A percentile compares a stretch with the other conserved stretches of the same genome.
These are phyloP conservation scores for Zychaea mexicana DNA, from an alignment of 371 early-diverging fungal species.

Conservation along the genomic window DNA sequence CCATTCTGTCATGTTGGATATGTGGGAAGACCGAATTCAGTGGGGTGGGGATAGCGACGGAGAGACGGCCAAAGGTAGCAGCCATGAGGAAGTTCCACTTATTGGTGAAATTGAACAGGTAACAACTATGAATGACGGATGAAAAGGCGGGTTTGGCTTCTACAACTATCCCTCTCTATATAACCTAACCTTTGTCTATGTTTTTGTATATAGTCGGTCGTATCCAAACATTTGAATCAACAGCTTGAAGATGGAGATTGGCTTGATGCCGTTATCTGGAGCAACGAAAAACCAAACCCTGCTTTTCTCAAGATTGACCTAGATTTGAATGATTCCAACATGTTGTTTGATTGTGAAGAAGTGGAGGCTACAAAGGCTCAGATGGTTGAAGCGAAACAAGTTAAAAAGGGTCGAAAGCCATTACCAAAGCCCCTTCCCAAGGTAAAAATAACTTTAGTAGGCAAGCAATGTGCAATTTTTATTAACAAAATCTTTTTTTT, in stretches of 20 bases:
- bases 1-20: constrained; percentile 69
- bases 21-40: constrained; percentile 84
- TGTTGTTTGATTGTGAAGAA: constrained; percentile 70
- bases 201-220: constrained; percentile 3
- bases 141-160: background rate
- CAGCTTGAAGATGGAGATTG: constrained; percentile 67
- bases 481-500: too few relatives aligned
- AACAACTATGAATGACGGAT: background rate
- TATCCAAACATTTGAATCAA: constrained; percentile 50
- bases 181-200: background rate
- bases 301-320: constrained; percentile 67
- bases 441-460: constrained; percentile 13
- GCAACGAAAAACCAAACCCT: constrained; percentile 58
- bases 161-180: background rate
- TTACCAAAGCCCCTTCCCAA: constrained; percentile 41
- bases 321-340: constrained; percentile 77
- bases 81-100: background rate
- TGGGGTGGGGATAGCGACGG: constrained; percentile 63
- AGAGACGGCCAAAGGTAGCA: background rate
- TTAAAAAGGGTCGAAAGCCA: constrained; percentile 47
- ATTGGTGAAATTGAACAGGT: background rate
- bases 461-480: too few relatives aligned
- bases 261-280: constrained; percentile 80
- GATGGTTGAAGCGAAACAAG: constrained; percentile 42
- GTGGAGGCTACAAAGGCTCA: constrained; percentile 53